Evolutionary conservation across 2,329 filamentous ascomycete genomes (phyloP).

Genomic region (Scedosporium boydii): DNA sequence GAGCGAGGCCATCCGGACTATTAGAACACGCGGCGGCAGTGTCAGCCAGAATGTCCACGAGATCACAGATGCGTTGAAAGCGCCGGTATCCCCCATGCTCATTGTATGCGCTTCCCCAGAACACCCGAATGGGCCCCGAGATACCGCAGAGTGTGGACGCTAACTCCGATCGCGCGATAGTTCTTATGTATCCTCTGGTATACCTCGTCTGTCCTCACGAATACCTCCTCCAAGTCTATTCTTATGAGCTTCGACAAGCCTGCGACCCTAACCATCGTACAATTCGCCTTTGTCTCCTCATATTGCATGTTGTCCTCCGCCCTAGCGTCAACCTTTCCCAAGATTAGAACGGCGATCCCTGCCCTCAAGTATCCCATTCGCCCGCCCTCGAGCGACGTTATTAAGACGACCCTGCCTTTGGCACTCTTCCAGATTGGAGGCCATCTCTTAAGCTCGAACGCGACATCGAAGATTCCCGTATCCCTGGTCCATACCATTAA

Average conservation of each 20-base stretch:
- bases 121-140: background rate
- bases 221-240: conserved; percentile 96
- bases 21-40: conserved; percentile 71
- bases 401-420: conserved; percentile 80
- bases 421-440: conserved; percentile 89
- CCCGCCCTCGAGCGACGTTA: conserved; percentile 68
- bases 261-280: conserved; percentile 81
- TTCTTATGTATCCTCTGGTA: conserved; percentile 86
- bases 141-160: too few species aligned
- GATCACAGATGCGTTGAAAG: conserved; percentile 80
- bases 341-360: conserved; percentile 61
- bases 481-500: conserved; percentile 98
- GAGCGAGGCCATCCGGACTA: conserved; percentile 75
- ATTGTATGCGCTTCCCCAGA: conserved; percentile 48
- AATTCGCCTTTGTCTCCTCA: conserved; percentile 86
- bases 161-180: conserved; percentile 33
- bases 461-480: conserved; percentile 89
- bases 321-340: conserved; percentile 63
- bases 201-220: conserved; percentile 87
- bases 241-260: conserved; percentile 85
- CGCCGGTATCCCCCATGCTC: conserved; percentile 79
- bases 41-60: conserved; percentile 90
- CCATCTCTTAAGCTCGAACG: conserved; percentile 87
- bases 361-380: conserved; percentile 79
- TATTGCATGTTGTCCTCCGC: conserved; percentile 77